Evolutionary conservation across 75 land plant genomes (phyloP).

Genomic region (Cunninghamia lanceolata): DNA sequence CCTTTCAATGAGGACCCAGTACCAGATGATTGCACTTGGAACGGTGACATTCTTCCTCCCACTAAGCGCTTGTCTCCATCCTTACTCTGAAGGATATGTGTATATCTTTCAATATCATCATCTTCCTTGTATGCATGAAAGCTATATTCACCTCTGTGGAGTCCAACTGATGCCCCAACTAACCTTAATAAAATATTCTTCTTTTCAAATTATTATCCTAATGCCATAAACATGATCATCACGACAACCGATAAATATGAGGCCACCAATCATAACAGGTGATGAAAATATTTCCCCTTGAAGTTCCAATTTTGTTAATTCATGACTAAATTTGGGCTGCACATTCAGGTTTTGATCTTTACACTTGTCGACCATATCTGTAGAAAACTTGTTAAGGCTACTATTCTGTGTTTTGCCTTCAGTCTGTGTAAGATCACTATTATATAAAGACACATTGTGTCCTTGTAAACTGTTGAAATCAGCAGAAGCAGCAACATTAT

Average conservation of each 20-base stretch:
- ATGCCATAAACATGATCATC: slow-evolving; percentile 73
- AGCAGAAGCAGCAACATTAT: neutral
- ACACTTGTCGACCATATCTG: neutral
- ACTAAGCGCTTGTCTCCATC: neutral
- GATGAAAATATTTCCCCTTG: slow-evolving; percentile 82
- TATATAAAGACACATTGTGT: neutral
- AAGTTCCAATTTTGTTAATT: slow-evolving; percentile 42
- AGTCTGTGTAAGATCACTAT: neutral
- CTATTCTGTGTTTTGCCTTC: neutral
- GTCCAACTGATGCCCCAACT: neutral
- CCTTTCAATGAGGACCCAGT: neutral
- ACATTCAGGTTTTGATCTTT: neutral
- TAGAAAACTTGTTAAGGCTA: neutral
- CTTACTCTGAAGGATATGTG: neutral
- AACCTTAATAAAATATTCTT: neutral
- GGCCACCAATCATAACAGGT: slow-evolving; percentile 81
- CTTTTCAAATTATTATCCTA: slow-evolving; percentile 10
- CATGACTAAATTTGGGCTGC: slow-evolving; percentile 9
- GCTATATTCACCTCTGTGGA: neutral
- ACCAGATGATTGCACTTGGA: neutral
- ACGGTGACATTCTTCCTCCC: neutral
- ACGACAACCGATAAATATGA: slow-evolving; percentile 81
- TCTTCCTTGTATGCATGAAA: neutral
- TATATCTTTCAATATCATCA: neutral
- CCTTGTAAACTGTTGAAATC: neutral